Evolutionary conservation across 345 rosid genomes (phyloP).

Genomic region (Brassica napus): DNA sequence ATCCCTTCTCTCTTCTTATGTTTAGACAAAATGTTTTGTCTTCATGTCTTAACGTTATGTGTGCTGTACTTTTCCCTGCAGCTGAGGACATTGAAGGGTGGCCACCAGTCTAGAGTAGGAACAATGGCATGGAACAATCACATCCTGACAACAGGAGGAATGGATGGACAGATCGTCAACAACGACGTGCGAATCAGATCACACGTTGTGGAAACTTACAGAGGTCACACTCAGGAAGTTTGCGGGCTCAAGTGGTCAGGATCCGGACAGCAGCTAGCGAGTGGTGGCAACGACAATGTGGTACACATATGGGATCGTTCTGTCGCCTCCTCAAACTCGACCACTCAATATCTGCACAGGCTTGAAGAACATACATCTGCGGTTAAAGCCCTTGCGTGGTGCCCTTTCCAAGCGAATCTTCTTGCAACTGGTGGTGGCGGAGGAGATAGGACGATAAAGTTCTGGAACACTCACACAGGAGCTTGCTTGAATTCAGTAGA

Average conservation of each 20-base stretch:
- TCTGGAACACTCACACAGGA: constrained; percentile 45
- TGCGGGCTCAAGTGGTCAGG: constrained; percentile 63
- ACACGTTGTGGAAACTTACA: constrained; percentile 46
- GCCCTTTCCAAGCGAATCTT: constrained; percentile 45
- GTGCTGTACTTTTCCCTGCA: constrained; percentile 13
- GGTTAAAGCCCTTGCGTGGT: constrained; percentile 63
- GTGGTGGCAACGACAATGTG: constrained; percentile 47
- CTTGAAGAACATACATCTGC: constrained; percentile 52
- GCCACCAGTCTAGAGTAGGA: constrained; percentile 48
- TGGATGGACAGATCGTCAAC: constrained; percentile 49
- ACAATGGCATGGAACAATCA: constrained; percentile 47
- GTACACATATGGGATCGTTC: constrained; percentile 57
- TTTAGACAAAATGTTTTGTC: not conserved
- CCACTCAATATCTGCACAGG: constrained; percentile 43
- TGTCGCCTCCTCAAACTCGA: constrained; percentile 43
- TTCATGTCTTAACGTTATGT: not conserved
- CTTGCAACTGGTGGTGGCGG: constrained; percentile 45
- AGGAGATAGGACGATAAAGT: constrained; percentile 42
- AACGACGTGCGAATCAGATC: constrained; percentile 47
- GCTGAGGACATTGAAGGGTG: constrained; percentile 46
- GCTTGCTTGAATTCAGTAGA: constrained; percentile 44
- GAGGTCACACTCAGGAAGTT: constrained; percentile 51
- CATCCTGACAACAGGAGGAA: constrained; percentile 53
- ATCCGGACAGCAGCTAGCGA: constrained; percentile 54
- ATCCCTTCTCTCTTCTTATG: not conserved